Base-by-base conservation (phyloP, 495 filamentous ascomycete genomes). In the Penicillium goetzii region DNA sequence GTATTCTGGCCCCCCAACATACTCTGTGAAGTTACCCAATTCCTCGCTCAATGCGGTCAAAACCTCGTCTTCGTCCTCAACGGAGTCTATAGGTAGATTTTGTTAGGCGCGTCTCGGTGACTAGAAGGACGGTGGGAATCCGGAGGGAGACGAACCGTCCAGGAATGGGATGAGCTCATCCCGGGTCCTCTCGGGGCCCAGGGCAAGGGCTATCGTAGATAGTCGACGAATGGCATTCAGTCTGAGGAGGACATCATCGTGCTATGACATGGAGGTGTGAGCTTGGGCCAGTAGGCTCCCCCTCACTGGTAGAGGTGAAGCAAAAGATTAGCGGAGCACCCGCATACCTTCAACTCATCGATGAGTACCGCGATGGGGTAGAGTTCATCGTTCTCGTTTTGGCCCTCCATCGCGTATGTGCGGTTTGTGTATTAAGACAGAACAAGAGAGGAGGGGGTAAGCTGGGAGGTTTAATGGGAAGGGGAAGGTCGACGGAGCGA, bases 341-440 rank as follows among this genome's bases (percentile, higher is more conserved):
- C 67, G 52, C 59, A 68, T 80, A 97, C 93, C 92, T 99, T 99
- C 70, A 99, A 83, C 87, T 99, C 95, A 79, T 99, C 95, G 80
- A 99, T 99, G 75, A 99, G 88, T 59, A 99, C 96, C 64, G 95
- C 95, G 83, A 99, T 99, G 72, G 95, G 95, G 78, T 97, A 98
- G 65, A 99, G 92, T 86, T 97, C 96, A 78, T 98, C 94, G 75
- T 88, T 96, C 80, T 90, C 86, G 67, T 83, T 84, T 70, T 88
- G 86, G 66, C 83, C 84, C 71, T 92, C 89, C 89, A 92, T 92
- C 62, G 57, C 68, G 78, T 69, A 69, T 69, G 50, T 71, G 63
- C 52, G 66, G 49, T 61, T 54, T 71, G 60, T 68, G 64, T 63
- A 43, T 67, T 65, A 69, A 62, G 59, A 43, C 64, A 52, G 63